Percentiles rank a stretch among this genome's conserved stretches.
Evolutionary conservation across 768 basidiomycete species (phyloP).

Genomic region (Suillus luteus): DNA sequence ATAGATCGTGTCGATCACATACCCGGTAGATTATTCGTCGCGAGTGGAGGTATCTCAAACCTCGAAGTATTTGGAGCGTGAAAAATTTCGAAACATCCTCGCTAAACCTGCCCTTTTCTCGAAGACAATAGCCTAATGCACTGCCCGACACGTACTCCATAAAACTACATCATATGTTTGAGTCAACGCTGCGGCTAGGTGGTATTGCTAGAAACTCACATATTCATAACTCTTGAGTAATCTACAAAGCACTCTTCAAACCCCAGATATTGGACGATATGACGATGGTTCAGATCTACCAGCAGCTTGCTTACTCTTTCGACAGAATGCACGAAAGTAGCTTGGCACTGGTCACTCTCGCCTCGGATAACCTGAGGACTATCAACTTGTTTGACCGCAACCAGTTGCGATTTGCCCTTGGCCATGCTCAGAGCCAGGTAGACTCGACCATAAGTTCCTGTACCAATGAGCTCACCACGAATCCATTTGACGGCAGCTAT

Average conservation of each 20-base stretch:
- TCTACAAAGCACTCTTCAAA: slow-evolving; percentile 82
- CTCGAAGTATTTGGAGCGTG: slow-evolving; percentile 86
- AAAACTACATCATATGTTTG: slow-evolving; percentile 57
- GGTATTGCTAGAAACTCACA: slow-evolving; percentile 54
- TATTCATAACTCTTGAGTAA: slow-evolving; percentile 72
- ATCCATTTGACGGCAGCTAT: slow-evolving; percentile 96
- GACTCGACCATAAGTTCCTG: slow-evolving; percentile 94
- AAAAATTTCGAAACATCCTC: slow-evolving; percentile 93
- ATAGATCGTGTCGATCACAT: slow-evolving; percentile 19
- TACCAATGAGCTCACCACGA: slow-evolving; percentile 95
- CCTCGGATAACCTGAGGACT: slow-evolving; percentile 92
- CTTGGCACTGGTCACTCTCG: slow-evolving; percentile 83
- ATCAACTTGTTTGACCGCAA: slow-evolving; percentile 99
- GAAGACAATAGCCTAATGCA: slow-evolving; percentile 86
- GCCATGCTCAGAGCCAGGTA: slow-evolving; percentile 95
- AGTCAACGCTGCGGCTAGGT: background rate
- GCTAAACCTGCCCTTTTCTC: slow-evolving; percentile 90
- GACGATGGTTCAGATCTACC: slow-evolving; percentile 94
- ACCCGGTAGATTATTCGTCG: slow-evolving; percentile 92
- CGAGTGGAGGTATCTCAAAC: slow-evolving; percentile 90
- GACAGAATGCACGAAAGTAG: slow-evolving; percentile 85
- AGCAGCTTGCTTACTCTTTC: slow-evolving; percentile 95
- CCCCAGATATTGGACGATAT: slow-evolving; percentile 97
- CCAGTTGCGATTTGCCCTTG: slow-evolving; percentile 91
- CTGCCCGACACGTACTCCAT: slow-evolving; percentile 99